These are phyloP conservation scores for Candida andamanensis DNA, from an alignment of 805 yeast genomes.

Conservation along the genomic window DNA sequence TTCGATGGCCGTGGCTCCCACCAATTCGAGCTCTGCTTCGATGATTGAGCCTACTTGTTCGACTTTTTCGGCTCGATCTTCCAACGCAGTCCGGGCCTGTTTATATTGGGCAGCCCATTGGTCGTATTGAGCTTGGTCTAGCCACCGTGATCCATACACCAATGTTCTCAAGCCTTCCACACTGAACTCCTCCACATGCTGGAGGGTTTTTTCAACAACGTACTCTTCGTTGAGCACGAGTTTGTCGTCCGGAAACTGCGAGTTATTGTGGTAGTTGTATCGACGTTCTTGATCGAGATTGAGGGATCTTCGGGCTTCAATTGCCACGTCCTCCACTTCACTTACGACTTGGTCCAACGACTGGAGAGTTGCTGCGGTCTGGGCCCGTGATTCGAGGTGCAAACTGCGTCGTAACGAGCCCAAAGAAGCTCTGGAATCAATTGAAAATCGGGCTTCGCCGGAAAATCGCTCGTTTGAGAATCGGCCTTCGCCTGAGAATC, in stretches of 20 bases:
- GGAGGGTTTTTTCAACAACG: constrained; percentile 75
- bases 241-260: constrained; percentile 35
- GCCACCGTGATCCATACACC: constrained; percentile 73
- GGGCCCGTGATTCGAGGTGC: constrained; percentile 13
- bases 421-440: constrained; percentile 23
- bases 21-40: constrained; percentile 61
- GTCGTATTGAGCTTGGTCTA: constrained; percentile 53
- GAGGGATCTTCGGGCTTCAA: constrained; percentile 51
- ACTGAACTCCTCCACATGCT: constrained; percentile 90
- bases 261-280: constrained; percentile 34
- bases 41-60: constrained; percentile 68
- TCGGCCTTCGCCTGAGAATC: too few species aligned
- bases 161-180: constrained; percentile 92
- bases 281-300: constrained; percentile 54
- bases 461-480: constrained; percentile 37
- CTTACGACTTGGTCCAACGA: constrained; percentile 50
- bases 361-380: constrained; percentile 16
- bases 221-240: constrained; percentile 68
- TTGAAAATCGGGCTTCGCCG: constrained; percentile 15
- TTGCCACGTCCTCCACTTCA: constrained; percentile 51
- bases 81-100: constrained; percentile 72
- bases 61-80: constrained; percentile 58
- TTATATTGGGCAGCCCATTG: constrained; percentile 65
- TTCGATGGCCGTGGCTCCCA: constrained; percentile 96
- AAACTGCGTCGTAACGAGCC: constrained; percentile 27